phyloP scores from a whole-genome alignment of 257 asterid genomes.

The Solanum chmielewskii region DNA sequence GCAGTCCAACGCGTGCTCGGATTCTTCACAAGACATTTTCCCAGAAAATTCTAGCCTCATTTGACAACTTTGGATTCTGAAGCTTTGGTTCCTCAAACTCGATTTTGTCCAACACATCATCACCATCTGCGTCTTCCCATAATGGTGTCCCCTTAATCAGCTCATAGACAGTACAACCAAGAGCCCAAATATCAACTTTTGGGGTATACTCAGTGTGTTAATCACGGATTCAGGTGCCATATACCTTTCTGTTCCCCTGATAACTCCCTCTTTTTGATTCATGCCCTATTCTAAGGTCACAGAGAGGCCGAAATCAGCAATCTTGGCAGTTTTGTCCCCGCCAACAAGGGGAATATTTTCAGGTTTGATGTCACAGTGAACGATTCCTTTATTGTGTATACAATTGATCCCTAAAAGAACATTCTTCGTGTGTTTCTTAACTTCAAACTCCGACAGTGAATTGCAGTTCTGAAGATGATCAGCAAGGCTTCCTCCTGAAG shows the following conservation, averaged over 20 bases:
- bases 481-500: too few relatives aligned
- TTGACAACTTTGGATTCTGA: neutral
- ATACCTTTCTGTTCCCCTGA: neutral
- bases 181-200: conserved; percentile 2
- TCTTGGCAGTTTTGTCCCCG: neutral
- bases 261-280: neutral
- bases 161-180: conserved; percentile 3
- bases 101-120: neutral
- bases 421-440: too few relatives aligned
- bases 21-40: neutral
- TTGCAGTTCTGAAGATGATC: too few relatives aligned
- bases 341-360: neutral
- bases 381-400: too few relatives aligned
- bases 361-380: neutral
- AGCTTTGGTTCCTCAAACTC: neutral
- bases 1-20: neutral
- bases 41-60: neutral
- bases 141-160: neutral
- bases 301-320: neutral
- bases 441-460: too few relatives aligned
- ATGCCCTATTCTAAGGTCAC: neutral
- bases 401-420: too few relatives aligned
- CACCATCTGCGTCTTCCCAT: neutral
- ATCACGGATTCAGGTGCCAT: conserved; percentile 1
- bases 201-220: neutral